Conservation (phyloP, 2,329 filamentous ascomycete species). For the Intubia oerlemansii region DNA sequence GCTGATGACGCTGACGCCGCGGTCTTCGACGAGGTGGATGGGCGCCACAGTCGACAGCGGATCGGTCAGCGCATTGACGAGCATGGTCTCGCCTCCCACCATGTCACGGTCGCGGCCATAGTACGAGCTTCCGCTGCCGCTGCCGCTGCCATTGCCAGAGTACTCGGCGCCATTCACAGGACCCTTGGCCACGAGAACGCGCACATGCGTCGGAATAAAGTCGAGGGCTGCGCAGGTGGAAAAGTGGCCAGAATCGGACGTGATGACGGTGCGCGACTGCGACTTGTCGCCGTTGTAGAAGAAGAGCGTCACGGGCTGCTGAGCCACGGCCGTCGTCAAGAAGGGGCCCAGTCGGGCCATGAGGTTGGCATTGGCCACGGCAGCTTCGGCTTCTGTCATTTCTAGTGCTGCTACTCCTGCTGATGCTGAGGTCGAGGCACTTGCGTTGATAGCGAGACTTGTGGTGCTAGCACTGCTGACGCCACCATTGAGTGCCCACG, state of each 20-base stretch:
- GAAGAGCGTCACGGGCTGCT: conserved; percentile 70
- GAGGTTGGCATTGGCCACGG: conserved; percentile 28
- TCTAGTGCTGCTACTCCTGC: conserved; percentile 3
- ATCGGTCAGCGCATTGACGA: conserved; percentile 22
- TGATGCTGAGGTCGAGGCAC: neutral
- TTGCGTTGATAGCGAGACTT: no score
- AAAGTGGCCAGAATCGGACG: conserved; percentile 82
- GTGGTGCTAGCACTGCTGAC: neutral
- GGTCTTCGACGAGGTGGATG: conserved; percentile 53
- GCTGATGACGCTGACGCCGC: conserved; percentile 79
- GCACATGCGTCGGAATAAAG: conserved; percentile 76
- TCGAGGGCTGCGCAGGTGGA: conserved; percentile 57
- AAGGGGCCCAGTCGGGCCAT: conserved; percentile 80
- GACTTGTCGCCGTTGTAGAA: conserved; percentile 80
- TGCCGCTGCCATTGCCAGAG: conserved; percentile 1
- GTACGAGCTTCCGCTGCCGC: neutral
- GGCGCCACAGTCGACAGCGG: conserved; percentile 62
- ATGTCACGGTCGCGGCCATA: no score
- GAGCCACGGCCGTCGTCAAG: conserved; percentile 60
- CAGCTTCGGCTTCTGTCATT: neutral
- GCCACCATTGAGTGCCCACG: conserved; percentile 12
- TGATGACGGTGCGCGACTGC: conserved; percentile 64
- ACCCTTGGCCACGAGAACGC: conserved; percentile 50
- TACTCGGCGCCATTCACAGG: no score
- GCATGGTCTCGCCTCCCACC: conserved; percentile 1